Evolutionary conservation across 164 flowering plant species (phyloP).

Genomic region (Umbellularia californica): DNA sequence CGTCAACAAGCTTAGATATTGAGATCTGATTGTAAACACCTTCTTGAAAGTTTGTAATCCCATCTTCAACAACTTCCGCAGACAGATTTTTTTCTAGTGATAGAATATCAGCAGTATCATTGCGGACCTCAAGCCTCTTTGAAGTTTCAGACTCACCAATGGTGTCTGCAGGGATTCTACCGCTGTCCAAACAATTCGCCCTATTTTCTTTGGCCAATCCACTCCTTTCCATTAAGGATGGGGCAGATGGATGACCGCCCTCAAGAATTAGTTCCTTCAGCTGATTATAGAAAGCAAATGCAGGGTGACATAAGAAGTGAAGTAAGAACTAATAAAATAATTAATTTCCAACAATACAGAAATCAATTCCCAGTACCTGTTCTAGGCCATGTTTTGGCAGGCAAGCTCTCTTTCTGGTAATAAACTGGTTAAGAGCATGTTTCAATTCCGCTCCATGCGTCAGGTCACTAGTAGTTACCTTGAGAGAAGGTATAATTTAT

Average conservation of each 20-base stretch:
- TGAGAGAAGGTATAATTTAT: conserved; percentile 1
- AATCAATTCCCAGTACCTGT: conserved; percentile 31
- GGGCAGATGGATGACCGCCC: conserved; percentile 30
- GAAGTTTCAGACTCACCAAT: conserved; percentile 9
- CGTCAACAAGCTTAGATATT: neutral
- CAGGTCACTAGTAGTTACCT: conserved; percentile 24
- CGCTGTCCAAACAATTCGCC: neutral
- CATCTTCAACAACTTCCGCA: neutral
- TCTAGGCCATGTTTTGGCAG: conserved; percentile 44
- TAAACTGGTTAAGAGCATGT: conserved; percentile 39
- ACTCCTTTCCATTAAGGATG: conserved; percentile 31
- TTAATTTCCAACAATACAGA: neutral
- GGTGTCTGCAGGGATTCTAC: conserved; percentile 4
- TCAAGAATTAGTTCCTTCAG: conserved; percentile 45
- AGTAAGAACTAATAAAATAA: neutral
- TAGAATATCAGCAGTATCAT: conserved; percentile 5
- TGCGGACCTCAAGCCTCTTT: conserved; percentile 7
- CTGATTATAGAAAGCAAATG: conserved; percentile 28
- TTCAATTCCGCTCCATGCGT: conserved; percentile 24
- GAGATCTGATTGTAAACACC: neutral
- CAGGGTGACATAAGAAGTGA: neutral
- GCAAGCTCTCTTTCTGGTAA: conserved; percentile 43
- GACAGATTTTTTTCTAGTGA: neutral
- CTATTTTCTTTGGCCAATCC: conserved; percentile 22
- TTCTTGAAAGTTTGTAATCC: conserved; percentile 4